phyloP scores from a whole-genome alignment of 176 grass and related monocot species.

The Triticum aestivum region IWGSC_CS_RefSeq_v2.1 NC_057801.1:740253856-740254355 shows the following conservation, averaged over 20 bases:
- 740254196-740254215: neutral
- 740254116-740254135: no score
- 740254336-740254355: neutral
- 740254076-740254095: no score
- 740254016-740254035: neutral
- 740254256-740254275: neutral
- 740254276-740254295: neutral
- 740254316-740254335: neutral
- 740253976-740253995: no score
- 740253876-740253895: no score
- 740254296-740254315: neutral
- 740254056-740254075: no score
- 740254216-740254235: neutral
- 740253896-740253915: no score
- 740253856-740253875: no score
- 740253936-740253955: neutral
- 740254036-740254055: neutral
- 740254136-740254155: no score
- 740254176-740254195: neutral
- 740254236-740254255: neutral
- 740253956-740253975: neutral
- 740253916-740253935: neutral
- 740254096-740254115: no score
- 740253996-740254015: neutral
- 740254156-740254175: neutral